A percentile compares a stretch with the other conserved stretches of the same genome.
phyloP scores from a whole-genome alignment of 495 filamentous ascomycete species.

The Penicillium silybi region DNA sequence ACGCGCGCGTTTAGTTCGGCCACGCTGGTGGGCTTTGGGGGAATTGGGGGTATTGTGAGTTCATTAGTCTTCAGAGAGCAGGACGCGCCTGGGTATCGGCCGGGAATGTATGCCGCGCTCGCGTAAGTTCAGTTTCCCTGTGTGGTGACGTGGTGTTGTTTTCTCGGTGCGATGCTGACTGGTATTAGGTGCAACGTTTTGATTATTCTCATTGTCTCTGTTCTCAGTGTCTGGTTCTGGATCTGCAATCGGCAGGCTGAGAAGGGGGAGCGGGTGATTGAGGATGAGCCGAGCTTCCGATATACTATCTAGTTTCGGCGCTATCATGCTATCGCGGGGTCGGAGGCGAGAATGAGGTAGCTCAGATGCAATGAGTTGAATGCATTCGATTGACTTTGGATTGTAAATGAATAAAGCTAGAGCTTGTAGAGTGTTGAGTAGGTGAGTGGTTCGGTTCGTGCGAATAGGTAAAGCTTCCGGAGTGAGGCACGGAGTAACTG shows the following conservation, averaged over 20 bases:
- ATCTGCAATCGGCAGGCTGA: slow-evolving; percentile 34
- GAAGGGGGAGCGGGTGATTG: slow-evolving; percentile 35
- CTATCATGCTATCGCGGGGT: background rate
- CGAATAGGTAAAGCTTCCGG: too few relatives aligned
- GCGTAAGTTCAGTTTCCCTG: slow-evolving; percentile 26
- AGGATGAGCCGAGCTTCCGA: slow-evolving; percentile 30
- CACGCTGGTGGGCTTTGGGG: slow-evolving; percentile 51
- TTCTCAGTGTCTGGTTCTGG: slow-evolving; percentile 34
- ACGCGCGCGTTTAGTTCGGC: slow-evolving; percentile 58
- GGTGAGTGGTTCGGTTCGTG: too few relatives aligned
- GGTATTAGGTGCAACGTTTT: slow-evolving; percentile 36
- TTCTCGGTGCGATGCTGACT: slow-evolving; percentile 2
- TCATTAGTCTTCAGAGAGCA: slow-evolving; percentile 54
- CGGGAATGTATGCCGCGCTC: slow-evolving; percentile 50
- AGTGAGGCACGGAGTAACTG: background rate
- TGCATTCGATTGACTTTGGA: background rate
- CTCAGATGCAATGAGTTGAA: background rate
- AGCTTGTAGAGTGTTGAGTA: too few relatives aligned
- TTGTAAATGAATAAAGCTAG: background rate
- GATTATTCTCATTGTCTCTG: slow-evolving; percentile 34
- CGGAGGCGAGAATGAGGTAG: background rate
- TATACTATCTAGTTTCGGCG: slow-evolving; percentile 38
- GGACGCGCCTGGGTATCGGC: slow-evolving; percentile 54
- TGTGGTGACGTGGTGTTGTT: background rate
- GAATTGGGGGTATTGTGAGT: slow-evolving; percentile 58